Base-by-base conservation (phyloP, 2,329 filamentous ascomycete species). In the Teratosphaeria gauchensis region DNA sequence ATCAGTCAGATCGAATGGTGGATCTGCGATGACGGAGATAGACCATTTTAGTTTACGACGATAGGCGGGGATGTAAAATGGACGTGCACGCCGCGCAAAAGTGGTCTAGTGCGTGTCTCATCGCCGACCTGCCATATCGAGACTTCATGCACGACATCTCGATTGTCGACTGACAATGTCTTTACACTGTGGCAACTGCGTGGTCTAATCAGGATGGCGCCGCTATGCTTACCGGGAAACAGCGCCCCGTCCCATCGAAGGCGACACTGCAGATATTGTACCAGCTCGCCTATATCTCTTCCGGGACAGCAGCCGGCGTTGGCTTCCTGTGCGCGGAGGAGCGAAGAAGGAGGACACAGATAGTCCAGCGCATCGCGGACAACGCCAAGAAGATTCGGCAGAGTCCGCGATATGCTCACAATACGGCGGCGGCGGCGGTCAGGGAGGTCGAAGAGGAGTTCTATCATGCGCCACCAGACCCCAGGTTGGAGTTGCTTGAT, bases 211-310 rank as follows among this genome's bases (percentile, higher is more conserved):
- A 35, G 21, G 54, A 68, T 68, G 66, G 65, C 64, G 55, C 64
- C 64, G 64, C 62, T 57, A 71, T 71, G 69, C 67, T 69, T 60
- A 57, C 53, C 54, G 63, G 62, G 51, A 62, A 61, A 59, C 62
- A 64, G 52, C 69, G 69, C 61, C 70, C 67, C 53, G 69, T 69
- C 55, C 72, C 72, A 54, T 73, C 72, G 19, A 67, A 66, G 57
- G 70, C 64, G 32, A 69, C 71, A 52, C 69, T 73, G 54, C 65
- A 66, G 54, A 58, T 70, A 53, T 68, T 74, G 51, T 71, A 71
- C 59, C 71, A 73, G 59, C 70, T 74, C 59, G 72, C 71, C 31
- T 74, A 73, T 63, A 72, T 72, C 56, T 71, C 71, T 14, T 73
- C 71, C 48, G 72, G 72, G 35, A 70, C 71, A n/a, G 71, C 67